These are phyloP conservation scores for Jamesozyma spencerorum DNA, from an alignment of 805 yeast genomes.

Conservation along the genomic window DNA sequence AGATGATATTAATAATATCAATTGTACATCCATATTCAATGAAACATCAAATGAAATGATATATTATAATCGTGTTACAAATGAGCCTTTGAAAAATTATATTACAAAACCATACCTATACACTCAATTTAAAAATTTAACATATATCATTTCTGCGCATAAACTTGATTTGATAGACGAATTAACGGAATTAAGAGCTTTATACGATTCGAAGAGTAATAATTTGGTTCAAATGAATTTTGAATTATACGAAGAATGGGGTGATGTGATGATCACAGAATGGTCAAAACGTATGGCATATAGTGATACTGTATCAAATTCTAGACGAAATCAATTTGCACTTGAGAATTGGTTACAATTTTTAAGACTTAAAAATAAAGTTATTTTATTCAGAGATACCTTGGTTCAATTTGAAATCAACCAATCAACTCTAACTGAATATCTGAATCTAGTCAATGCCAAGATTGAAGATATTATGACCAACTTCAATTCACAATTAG, in stretches of 20 bases:
- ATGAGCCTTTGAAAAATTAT: conserved; percentile 27
- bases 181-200: not conserved
- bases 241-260: conserved; percentile 65
- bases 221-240: conserved; percentile 37
- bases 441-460: not conserved
- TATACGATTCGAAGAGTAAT: not conserved
- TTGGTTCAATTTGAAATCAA: conserved; percentile 27
- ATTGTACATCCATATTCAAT: conserved; percentile 25
- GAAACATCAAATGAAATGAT: conserved; percentile 16
- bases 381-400: conserved; percentile 48
- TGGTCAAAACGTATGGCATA: conserved; percentile 51
- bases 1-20: conserved; percentile 25
- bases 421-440: not conserved
- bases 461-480: not conserved
- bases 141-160: not conserved
- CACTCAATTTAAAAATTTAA: not conserved
- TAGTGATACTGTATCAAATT: conserved; percentile 15
- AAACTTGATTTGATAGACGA: not conserved
- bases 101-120: conserved; percentile 39
- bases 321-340: conserved; percentile 25
- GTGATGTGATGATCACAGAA: conserved; percentile 55
- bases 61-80: conserved; percentile 26
- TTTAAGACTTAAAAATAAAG: conserved; percentile 43
- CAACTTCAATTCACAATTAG: too few species aligned
- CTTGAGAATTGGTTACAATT: conserved; percentile 51